Base-by-base conservation (phyloP, 345 rosid genomes). In the Heritiera fomes region DNA sequence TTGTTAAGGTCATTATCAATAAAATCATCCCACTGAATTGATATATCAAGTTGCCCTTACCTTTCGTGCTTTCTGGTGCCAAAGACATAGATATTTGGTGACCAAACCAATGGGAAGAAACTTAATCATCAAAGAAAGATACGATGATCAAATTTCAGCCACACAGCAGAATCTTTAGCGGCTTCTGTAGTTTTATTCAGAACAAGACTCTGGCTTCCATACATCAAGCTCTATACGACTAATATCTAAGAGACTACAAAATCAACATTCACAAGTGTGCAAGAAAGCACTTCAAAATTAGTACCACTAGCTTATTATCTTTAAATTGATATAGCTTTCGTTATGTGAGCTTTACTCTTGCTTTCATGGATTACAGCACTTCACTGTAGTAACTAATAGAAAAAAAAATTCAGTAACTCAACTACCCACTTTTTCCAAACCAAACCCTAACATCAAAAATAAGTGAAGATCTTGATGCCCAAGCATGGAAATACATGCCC, bases 371-470 rank as follows among this genome's bases (percentile, higher is more conserved):
- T 49, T 71, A 13, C 58, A 23, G 41, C 60, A 71, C 50, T 34
- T 50, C 18, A 46, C 58, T 49, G n/a, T 13, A 70, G 41, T 43
- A 23, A 32, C 20, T 53, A 68, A 5, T 8, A 18, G 17, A 0
- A 14, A 32, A 34, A 34, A 14, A 15, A 34, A 70, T 6, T 47
- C 20, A 70, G 74, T 3, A 23, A 23, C 73, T 23, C n/a, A 75
- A 74, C 56, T 20, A 56, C 60, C 53, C 62, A 43, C 28, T 58
- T 32, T 62, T 58, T 63, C 28, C 73, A 43, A 45, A 34, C 18
- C 38, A 78, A 78, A 75, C 71, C 72, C 81, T 56, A 60, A 78
- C 77, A 64, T 17, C 28, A 45, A 62, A 72, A 12, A 28, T 17
- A 11, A 63, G 53, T 34, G 34, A 43, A 53, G 17, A 50, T 28